phyloP scores from a whole-genome alignment of 1,284 basidiomycete genomes.

The Ustilago cynodontis region DNA sequence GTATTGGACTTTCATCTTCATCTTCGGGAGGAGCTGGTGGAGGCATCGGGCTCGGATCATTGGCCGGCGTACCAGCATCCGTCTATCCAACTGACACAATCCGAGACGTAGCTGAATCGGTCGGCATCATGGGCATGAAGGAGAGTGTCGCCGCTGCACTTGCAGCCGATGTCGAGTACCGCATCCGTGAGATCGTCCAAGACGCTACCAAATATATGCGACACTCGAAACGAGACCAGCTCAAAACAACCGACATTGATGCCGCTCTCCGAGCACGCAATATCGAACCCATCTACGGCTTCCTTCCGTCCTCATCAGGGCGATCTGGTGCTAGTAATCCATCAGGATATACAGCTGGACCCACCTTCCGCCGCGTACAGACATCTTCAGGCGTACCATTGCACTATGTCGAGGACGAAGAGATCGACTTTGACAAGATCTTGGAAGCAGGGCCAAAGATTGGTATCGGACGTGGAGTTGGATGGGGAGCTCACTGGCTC shows the following conservation, averaged over 20 bases:
- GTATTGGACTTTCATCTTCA: slow-evolving; percentile 42
- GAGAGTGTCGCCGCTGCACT: slow-evolving; percentile 85
- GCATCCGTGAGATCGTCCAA: slow-evolving; percentile 93
- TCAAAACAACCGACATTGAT: slow-evolving; percentile 91
- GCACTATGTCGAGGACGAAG: slow-evolving; percentile 95
- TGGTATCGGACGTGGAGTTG: slow-evolving; percentile 64
- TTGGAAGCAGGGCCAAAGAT: slow-evolving; percentile 59
- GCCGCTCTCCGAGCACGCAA: slow-evolving; percentile 92
- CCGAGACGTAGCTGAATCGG: slow-evolving; percentile 85
- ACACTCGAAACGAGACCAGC: slow-evolving; percentile 86
- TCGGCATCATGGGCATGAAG: slow-evolving; percentile 83
- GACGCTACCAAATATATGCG: slow-evolving; percentile 97
- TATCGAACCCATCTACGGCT: slow-evolving; percentile 77
- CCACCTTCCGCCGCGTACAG: slow-evolving; percentile 69
- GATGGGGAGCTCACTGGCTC: slow-evolving; percentile 81
- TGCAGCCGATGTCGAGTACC: slow-evolving; percentile 95
- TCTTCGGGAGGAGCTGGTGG: slow-evolving; percentile 27
- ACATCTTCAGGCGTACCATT: slow-evolving; percentile 72
- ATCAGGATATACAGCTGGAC: slow-evolving; percentile 47
- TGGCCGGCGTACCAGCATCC: slow-evolving; percentile 48
- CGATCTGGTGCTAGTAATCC: slow-evolving; percentile 32
- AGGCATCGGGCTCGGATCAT: slow-evolving; percentile 39
- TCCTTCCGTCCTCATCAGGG: slow-evolving; percentile 53
- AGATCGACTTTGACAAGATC: slow-evolving; percentile 87
- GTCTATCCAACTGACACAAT: slow-evolving; percentile 68